These are phyloP conservation scores for Leavenworthia alabamica DNA, from an alignment of 345 rosid genomes.

Conservation along the genomic window DNA sequence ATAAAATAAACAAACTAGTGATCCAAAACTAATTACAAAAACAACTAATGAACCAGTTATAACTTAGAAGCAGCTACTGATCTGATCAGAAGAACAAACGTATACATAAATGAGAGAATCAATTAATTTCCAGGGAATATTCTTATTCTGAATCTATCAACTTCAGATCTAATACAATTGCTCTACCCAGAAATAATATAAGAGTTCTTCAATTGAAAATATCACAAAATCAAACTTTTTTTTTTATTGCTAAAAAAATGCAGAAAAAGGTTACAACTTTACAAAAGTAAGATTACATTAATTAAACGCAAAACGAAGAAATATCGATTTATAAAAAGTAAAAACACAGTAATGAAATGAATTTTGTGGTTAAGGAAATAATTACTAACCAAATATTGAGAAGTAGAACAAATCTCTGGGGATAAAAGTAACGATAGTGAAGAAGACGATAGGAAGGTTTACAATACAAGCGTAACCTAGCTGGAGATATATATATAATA, in stretches of 20 bases:
- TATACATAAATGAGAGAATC: neutral
- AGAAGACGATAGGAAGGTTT: constrained; percentile 22
- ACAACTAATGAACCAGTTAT: neutral
- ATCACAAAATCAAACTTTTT: neutral
- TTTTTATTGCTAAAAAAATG: constrained; percentile 12
- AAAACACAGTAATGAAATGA: neutral
- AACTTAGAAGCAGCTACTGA: neutral
- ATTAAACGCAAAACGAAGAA: neutral
- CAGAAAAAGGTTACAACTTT: constrained; percentile 24
- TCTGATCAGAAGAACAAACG: neutral
- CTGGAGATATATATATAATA: constrained; percentile 15
- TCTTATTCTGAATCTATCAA: neutral
- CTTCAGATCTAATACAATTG: neutral
- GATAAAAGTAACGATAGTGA: neutral
- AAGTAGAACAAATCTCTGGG: constrained; percentile 6
- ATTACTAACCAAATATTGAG: neutral
- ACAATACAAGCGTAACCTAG: constrained; percentile 15
- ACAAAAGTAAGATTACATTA: constrained; percentile 6
- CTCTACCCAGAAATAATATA: neutral
- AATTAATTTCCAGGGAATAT: neutral
- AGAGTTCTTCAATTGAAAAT: constrained; percentile 3
- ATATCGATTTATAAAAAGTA: neutral
- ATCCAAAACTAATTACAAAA: neutral
- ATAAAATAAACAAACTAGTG: neutral
- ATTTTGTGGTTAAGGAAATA: neutral